Conservation (phyloP, 306 rosid species). For the Trichosanthes truncata region DNA sequence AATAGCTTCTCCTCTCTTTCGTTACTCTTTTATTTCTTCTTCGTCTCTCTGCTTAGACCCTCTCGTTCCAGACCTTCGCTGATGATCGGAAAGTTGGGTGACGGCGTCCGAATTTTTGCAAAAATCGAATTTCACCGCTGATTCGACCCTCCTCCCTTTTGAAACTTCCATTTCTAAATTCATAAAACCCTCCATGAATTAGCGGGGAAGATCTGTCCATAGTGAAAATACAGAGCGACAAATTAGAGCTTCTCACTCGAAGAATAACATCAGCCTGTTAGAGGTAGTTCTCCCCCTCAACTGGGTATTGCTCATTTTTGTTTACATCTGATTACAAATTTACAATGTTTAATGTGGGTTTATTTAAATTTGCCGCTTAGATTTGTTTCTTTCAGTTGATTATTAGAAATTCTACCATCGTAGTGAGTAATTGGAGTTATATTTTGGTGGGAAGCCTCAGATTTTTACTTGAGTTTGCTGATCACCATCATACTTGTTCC, state of each 20-base stretch:
- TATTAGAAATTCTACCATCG: background rate
- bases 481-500: background rate
- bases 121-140: background rate
- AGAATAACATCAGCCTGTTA: background rate
- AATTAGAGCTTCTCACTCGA: background rate
- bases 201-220: background rate
- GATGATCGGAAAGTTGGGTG: too few species aligned
- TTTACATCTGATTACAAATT: background rate
- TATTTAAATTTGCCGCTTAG: background rate
- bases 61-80: too few species aligned
- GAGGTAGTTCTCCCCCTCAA: background rate
- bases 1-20: too few species aligned
- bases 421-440: background rate
- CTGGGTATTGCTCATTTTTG: background rate
- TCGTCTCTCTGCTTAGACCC: too few species aligned
- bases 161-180: background rate
- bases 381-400: background rate
- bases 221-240: background rate
- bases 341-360: background rate
- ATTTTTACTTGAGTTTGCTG: background rate
- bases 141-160: background rate
- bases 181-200: background rate
- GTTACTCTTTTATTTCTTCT: too few species aligned
- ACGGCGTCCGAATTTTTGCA: too few species aligned
- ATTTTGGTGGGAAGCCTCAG: background rate